Conservation (phyloP, 768 basidiomycete genomes). For the Tulasnella sp. region DNA sequence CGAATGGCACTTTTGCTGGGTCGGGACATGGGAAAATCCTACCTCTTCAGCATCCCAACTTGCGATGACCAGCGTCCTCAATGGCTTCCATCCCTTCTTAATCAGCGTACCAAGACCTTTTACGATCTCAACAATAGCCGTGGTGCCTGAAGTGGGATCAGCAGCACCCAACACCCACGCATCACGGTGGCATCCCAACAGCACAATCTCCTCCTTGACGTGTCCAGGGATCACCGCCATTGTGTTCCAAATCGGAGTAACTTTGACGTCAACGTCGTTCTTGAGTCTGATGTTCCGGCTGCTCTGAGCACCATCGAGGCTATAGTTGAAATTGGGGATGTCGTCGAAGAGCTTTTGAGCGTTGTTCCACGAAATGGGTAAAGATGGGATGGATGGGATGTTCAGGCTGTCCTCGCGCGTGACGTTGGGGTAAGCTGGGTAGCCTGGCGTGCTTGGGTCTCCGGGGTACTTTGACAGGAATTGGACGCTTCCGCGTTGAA, state of each 20-base stretch:
- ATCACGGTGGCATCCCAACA: conserved; percentile 86
- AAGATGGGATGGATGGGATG: conserved; percentile 67
- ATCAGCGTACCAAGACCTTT: conserved; percentile 63
- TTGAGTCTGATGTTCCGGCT: conserved; percentile 45
- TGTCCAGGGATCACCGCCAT: conserved; percentile 78
- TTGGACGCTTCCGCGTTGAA: conserved; percentile 80
- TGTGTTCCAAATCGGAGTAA: conserved; percentile 87
- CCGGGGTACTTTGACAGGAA: conserved; percentile 58
- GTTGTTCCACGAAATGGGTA: conserved; percentile 87
- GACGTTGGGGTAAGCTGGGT: conserved; percentile 77
- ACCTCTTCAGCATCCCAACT: conserved; percentile 71
- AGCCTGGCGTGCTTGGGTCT: conserved; percentile 75
- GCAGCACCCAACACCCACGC: conserved; percentile 77
- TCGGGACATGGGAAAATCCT: conserved; percentile 15
- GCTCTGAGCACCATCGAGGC: conserved; percentile 34
- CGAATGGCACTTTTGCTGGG: no score
- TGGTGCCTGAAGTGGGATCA: conserved; percentile 76
- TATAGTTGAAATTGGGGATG: conserved; percentile 26
- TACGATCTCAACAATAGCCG: conserved; percentile 66
- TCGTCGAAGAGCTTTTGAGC: conserved; percentile 58
- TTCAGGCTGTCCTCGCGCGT: conserved; percentile 52
- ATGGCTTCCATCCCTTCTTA: conserved; percentile 71
- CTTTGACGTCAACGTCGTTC: conserved; percentile 69
- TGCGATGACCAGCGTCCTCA: conserved; percentile 64
- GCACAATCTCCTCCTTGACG: conserved; percentile 73